Evolutionary conservation across 2,329 filamentous ascomycete species (phyloP), one percentile per base, ranked within the genome.

Genomic region (Alternaria gaisen): DNA sequence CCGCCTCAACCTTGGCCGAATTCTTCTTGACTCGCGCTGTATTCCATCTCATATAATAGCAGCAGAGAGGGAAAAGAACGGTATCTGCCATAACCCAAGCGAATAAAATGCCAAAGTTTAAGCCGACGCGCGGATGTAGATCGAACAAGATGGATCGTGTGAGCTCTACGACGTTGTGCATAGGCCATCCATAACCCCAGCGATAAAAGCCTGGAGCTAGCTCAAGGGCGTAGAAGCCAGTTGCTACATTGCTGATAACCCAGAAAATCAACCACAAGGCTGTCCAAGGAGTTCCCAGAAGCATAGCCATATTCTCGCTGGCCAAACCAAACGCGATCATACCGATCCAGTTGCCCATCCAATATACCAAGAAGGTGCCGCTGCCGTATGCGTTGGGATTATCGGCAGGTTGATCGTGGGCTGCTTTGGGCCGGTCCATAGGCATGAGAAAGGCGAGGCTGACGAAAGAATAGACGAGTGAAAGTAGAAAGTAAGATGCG

Each of bases 241-340:
- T 88, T 0, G 83, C 79, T 0, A 90, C 86, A 68, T 91, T 91
- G 9, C 84, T 84, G 56, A 90, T 87, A 44, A 90, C 86, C 87
- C 87, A 89, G 67, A 89, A 90, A 56, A 90, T 88, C 3, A 90
- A 77, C 84, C 88, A 89, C 88, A 89, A 75, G 0, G 86, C 83
- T 7, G 81, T 84, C 86, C 86, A 90, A 0, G 86, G 88, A 61
- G 85, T 81, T 0, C 86, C 87, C 2, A 90, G 77, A 3, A 89
- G 68, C 85, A 89, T 89, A 0, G 85, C 85, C 60, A 88, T 85
- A 67, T 90, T 90, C 77, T 90, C 87, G 68, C 85, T 88, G 0
- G 88, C 86, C 2, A 90, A 77, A 0, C 87, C 88, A 5, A 90
- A 75, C 0, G 87, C 87, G 8, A 80, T 80, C 88, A 90, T 90